These are phyloP conservation scores for Pseudofabraea citricarpa DNA, from an alignment of 2,329 filamentous ascomycete genomes.

Conservation along the genomic window DNA sequence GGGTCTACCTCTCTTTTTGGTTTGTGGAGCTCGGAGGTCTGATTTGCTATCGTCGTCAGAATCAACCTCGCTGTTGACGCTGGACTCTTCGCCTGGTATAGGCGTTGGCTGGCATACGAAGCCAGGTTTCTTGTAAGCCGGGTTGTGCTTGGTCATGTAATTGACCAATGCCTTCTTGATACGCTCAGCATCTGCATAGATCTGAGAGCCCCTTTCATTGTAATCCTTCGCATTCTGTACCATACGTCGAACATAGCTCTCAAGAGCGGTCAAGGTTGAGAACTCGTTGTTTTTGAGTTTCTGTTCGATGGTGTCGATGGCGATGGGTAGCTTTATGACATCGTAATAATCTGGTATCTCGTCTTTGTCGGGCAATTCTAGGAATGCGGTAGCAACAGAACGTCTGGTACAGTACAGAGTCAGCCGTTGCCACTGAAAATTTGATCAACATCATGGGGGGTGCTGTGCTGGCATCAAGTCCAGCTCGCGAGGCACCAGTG, in stretches of 20 bases:
- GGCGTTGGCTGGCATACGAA: constrained; percentile 73
- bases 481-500: no score
- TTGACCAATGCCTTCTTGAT: constrained; percentile 83
- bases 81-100: constrained; percentile 45
- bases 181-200: constrained; percentile 81
- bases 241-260: constrained; percentile 84
- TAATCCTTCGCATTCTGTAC: constrained; percentile 83
- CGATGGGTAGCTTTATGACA: constrained; percentile 71
- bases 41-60: constrained; percentile 28
- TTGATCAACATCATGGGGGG: background rate
- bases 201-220: constrained; percentile 66
- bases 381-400: constrained; percentile 69
- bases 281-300: constrained; percentile 70
- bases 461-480: no score
- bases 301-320: constrained; percentile 69
- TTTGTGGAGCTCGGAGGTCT: constrained; percentile 17
- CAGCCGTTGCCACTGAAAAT: no score
- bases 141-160: constrained; percentile 82
- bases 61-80: constrained; percentile 21
- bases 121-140: constrained; percentile 64
- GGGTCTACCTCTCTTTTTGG: constrained; percentile 19
- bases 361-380: constrained; percentile 61
- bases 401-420: constrained; percentile 53
- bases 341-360: constrained; percentile 73
- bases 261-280: constrained; percentile 64